Conservation (phyloP, 1,284 basidiomycete species). For the Cutaneotrichosporon cyanovorans region DNA sequence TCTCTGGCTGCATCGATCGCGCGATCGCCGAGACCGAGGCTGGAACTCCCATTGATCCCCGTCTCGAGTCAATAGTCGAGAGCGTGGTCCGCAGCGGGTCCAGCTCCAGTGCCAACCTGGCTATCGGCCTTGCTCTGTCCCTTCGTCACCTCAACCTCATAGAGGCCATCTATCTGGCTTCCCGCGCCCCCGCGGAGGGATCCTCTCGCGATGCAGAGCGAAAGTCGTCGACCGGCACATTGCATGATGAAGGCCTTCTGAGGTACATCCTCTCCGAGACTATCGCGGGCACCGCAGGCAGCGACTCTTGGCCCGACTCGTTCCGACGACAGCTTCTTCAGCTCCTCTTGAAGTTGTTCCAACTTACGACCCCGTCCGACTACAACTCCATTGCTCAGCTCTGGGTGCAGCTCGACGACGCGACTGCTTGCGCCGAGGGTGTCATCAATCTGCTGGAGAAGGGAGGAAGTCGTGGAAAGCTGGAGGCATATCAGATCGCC, state of each 20-base stretch:
- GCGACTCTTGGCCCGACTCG: constrained; percentile 37
- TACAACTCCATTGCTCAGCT: constrained; percentile 74
- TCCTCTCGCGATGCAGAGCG: constrained; percentile 18
- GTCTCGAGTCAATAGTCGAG: constrained; percentile 74
- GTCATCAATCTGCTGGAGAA: constrained; percentile 40
- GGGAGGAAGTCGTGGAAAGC: constrained; percentile 46
- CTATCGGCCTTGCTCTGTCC: constrained; percentile 87
- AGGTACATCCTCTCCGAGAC: constrained; percentile 86
- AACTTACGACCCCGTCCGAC: constrained; percentile 58
- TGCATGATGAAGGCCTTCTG: constrained; percentile 66
- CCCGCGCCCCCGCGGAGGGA: constrained; percentile 23
- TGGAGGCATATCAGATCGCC: constrained; percentile 84
- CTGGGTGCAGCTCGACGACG: constrained; percentile 75
- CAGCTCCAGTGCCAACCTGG: constrained; percentile 76
- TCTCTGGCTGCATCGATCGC: constrained; percentile 88
- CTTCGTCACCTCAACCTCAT: constrained; percentile 78
- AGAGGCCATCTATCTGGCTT: constrained; percentile 57
- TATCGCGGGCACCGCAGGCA: constrained; percentile 53
- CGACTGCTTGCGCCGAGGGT: constrained; percentile 50
- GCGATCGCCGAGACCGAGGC: constrained; percentile 57
- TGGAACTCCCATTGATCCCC: constrained; percentile 58
- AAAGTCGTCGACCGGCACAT: constrained; percentile 20
- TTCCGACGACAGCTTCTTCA: constrained; percentile 46
- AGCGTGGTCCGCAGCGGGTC: constrained; percentile 76
- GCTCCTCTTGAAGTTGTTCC: constrained; percentile 70